Percentiles rank a stretch among this genome's conserved stretches.
Conservation (phyloP, 140 eudicot genomes). For the Erigeron philadelphicus region DNA sequence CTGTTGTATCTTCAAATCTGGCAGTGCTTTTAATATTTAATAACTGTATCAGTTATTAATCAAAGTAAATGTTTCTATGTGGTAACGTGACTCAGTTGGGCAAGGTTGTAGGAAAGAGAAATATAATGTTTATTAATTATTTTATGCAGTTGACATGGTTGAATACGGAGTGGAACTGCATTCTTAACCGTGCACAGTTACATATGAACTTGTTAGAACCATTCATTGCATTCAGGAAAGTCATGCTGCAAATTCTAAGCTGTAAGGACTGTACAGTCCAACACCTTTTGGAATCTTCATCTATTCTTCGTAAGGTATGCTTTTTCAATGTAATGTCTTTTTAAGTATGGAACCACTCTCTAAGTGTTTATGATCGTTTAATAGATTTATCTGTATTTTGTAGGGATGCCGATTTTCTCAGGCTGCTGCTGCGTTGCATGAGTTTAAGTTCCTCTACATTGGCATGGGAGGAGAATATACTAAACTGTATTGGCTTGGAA, state of each 20-base stretch:
- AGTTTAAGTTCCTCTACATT: slow-evolving; percentile 61
- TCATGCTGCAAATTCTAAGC: slow-evolving; percentile 70
- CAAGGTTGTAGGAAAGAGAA: not conserved
- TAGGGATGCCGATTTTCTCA: slow-evolving; percentile 85
- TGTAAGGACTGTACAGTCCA: slow-evolving; percentile 57
- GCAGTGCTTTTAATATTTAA: slow-evolving; percentile 7
- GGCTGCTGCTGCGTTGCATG: slow-evolving; percentile 93
- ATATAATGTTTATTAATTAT: slow-evolving; percentile 14
- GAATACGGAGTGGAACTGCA: slow-evolving; percentile 63
- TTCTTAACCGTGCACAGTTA: slow-evolving; percentile 63
- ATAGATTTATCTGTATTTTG: slow-evolving; percentile 4
- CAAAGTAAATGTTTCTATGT: not conserved
- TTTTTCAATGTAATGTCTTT: not conserved
- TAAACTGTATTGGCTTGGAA: slow-evolving; percentile 77
- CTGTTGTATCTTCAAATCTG: slow-evolving; percentile 2
- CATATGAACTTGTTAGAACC: slow-evolving; percentile 96
- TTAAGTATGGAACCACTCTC: too few species aligned
- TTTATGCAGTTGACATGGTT: slow-evolving; percentile 63
- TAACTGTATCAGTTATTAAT: not conserved
- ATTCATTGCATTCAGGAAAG: slow-evolving; percentile 84
- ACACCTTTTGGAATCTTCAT: slow-evolving; percentile 84
- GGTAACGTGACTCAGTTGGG: not conserved
- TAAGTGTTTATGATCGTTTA: too few species aligned
- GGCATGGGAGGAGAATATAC: slow-evolving; percentile 54
- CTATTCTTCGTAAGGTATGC: slow-evolving; percentile 87